Evolutionary conservation across 2,329 filamentous ascomycete species (phyloP).

Genomic region (Fusarium sp.): DNA sequence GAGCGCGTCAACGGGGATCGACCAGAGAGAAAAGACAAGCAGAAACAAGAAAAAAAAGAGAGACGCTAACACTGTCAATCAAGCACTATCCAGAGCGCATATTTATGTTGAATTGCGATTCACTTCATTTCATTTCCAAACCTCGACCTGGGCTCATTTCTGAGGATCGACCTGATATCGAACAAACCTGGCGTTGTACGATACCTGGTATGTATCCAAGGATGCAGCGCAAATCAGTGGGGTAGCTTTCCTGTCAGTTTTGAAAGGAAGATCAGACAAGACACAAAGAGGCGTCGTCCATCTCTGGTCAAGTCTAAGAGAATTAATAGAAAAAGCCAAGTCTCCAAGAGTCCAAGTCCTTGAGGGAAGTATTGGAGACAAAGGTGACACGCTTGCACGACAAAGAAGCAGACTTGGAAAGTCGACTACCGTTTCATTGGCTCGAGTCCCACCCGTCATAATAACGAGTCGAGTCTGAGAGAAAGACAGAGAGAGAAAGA

Average conservation of each 20-base stretch:
- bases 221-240: conserved; percentile 32
- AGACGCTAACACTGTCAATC: not conserved
- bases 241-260: conserved; percentile 9
- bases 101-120: not conserved
- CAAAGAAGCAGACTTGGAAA: conserved; percentile 26
- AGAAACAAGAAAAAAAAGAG: not conserved
- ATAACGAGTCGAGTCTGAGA: conserved; percentile 11
- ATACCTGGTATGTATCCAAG: conserved; percentile 7
- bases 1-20: conserved; percentile 3
- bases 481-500: conserved; percentile 2
- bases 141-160: conserved; percentile 1
- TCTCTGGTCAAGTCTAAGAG: not conserved
- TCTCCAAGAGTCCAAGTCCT: not conserved
- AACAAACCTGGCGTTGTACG: conserved; percentile 16
- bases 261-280: not conserved
- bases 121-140: conserved; percentile 14
- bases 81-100: not conserved
- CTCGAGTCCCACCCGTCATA: conserved; percentile 8
- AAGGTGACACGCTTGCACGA: conserved; percentile 35
- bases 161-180: conserved; percentile 16
- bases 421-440: conserved; percentile 17
- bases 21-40: not conserved
- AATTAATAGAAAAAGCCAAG: conserved; percentile 10
- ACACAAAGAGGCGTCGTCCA: not conserved
- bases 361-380: conserved; percentile 22